Base-by-base conservation (phyloP, 2,329 filamentous ascomycete species). In the Kalaharituber pfeilii region DNA sequence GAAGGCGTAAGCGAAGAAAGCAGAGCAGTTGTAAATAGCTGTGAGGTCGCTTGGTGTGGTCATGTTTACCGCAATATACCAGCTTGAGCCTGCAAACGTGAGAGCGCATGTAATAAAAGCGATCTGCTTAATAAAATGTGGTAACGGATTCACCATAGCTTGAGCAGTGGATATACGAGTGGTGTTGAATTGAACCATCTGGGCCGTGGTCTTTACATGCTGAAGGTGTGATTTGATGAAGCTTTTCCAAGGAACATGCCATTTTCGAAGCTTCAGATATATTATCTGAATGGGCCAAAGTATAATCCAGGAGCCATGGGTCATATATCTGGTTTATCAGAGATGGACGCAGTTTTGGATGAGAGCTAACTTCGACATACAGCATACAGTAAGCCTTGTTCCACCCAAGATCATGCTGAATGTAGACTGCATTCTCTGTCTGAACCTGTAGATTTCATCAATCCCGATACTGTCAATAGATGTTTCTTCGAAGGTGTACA, bases 371-470 rank as follows among this genome's bases (percentile, higher is more conserved):
- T 18, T 47, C n/a, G 28, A 67, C 71, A 71, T 71, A 95, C 75
- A 98, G 79, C 91, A 98, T 98, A 73, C 86, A 94, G 72, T 95
- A 98, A n/a, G 91, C 86, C 72, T 98, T 98, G 71, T 93, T 79
- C 91, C 91, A 98, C 59, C 84, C 80, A 59, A 95, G 71, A 57
- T 91, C 81, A 67, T 89, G 82, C 71, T 96, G 89, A 57, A 98
- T 91, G 70, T 95, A 88, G 8, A 93, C 81, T 9, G 88, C 89
- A 53, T 94, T 86, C 73, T 96, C 89, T 2, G 91, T 96, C 75
- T 98, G 91, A 5, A 94, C 73, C 49, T 60, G 47, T 33, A 25
- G 4, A n/a, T n/a, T n/a, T n/a, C n/a, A n/a, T n/a, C n/a, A n/a
- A n/a, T n/a, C n/a, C n/a, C n/a, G n/a, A n/a, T 26, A 24, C 2